A percentile compares a stretch with the other conserved stretches of the same genome.
These are phyloP conservation scores for Entomortierella lignicola DNA, from an alignment of 192 early-diverging fungal genomes.

Conservation along the genomic window DNA sequence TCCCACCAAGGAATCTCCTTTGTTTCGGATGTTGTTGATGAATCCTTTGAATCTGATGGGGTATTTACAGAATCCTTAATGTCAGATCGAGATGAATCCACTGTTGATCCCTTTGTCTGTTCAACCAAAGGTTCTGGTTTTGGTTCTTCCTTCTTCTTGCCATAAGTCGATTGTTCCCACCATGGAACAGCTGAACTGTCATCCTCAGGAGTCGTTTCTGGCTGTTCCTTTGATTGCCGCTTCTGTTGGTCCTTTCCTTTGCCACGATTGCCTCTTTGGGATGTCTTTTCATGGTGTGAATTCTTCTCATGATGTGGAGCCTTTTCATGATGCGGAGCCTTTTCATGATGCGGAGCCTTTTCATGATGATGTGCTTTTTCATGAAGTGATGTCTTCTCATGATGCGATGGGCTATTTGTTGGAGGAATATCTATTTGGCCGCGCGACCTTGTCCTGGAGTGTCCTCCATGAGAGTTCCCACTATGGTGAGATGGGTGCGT, in stretches of 20 bases:
- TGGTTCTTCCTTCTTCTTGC: conserved; percentile 31
- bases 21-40: not conserved
- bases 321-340: too few species aligned
- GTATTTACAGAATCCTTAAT: conserved; percentile 2
- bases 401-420: not conserved
- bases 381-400: conserved; percentile 16
- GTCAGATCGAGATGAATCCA: too few species aligned
- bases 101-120: not conserved
- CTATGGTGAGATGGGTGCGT: not conserved
- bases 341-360: too few species aligned
- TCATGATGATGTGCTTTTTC: too few species aligned
- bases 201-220: not conserved
- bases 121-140: not conserved
- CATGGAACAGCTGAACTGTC: conserved; percentile 18
- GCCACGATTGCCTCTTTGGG: conserved; percentile 17
- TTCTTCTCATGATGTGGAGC: too few species aligned
- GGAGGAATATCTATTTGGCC: not conserved
- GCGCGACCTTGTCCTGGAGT: conserved; percentile 6
- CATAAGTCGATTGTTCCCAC: conserved; percentile 52
- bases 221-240: conserved; percentile 22
- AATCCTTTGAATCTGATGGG: not conserved
- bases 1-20: conserved; percentile 47
- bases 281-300: conserved; percentile 7
- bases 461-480: not conserved
- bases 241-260: conserved; percentile 44